Evolutionary conservation across 306 rosid genomes (phyloP).

Genomic region (Castanospermum australe): DNA sequence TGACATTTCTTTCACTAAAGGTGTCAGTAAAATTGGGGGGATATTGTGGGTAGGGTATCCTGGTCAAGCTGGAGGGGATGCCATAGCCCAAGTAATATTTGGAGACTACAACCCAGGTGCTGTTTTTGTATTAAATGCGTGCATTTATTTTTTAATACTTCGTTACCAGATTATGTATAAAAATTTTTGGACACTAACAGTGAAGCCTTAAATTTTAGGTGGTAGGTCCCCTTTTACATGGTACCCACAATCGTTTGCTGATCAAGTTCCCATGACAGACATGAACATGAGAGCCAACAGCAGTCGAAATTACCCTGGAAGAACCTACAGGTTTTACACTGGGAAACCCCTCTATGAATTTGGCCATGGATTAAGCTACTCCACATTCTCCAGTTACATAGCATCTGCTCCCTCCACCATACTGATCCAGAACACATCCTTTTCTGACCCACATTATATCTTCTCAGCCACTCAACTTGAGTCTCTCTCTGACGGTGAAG

Average conservation of each 20-base stretch:
- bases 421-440: slow-evolving; percentile 25
- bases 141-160: background rate
- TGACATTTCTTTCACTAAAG: slow-evolving; percentile 62
- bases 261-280: slow-evolving; percentile 73
- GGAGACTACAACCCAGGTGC: slow-evolving; percentile 76
- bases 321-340: slow-evolving; percentile 72
- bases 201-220: slow-evolving; percentile 30
- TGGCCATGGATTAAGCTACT: slow-evolving; percentile 73
- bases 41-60: slow-evolving; percentile 80
- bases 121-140: background rate
- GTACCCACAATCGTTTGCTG: slow-evolving; percentile 67
- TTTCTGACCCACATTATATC: slow-evolving; percentile 10
- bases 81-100: slow-evolving; percentile 66
- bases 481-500: slow-evolving; percentile 6
- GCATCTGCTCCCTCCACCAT: slow-evolving; percentile 51
- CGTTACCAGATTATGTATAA: background rate
- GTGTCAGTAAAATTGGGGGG: slow-evolving; percentile 47
- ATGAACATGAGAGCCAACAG: slow-evolving; percentile 79
- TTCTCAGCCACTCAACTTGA: slow-evolving; percentile 2
- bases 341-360: slow-evolving; percentile 54
- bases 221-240: slow-evolving; percentile 77
- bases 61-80: slow-evolving; percentile 80
- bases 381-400: slow-evolving; percentile 48
- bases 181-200: background rate
- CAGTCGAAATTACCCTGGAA: slow-evolving; percentile 59